Evolutionary conservation across 78 protist genomes (phyloP), one percentile per base, ranked within the genome.

Genomic region (Emiliania huxleyi): DNA sequence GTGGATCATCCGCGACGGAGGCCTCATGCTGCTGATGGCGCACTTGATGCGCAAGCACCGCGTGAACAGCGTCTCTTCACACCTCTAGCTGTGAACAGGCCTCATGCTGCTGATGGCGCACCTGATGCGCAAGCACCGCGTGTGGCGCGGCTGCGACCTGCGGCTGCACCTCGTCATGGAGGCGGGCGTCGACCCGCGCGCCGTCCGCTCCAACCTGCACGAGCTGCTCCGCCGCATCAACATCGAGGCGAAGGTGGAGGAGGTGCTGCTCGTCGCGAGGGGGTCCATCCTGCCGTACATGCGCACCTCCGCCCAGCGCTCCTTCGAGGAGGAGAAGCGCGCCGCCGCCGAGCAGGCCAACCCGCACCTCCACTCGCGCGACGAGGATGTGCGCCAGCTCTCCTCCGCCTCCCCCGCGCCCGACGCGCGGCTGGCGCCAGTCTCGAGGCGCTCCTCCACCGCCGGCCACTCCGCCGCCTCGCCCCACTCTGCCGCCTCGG

Each of bases 1-100:
- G 93, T 91, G 93, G 93, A 22, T 91, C 21, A 29, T 25, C 45
- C 87, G 37, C 37, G 93, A 91, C 40, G 93, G 93, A 3, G 93
- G 93, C 1, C 75, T 81, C 19, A 69, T 91, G 35, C 40, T 49
- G 33, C 93, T 91, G 37, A 29, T 71, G 40, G 0, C 81, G 21
- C 26, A 38, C 81, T 0, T 91, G 40, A 62, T 91, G 40, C 43
- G 33, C n/a, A 38, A 44, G 88, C 46, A 44, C 25, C 1, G 19
- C 38, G 45, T 29, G 45, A 71, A 87, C 90, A 1, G 37, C n/a
- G 21, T 26, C 35, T 91, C n/a, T n/a, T n/a, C n/a, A n/a, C n/a
- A n/a, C n/a, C n/a, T n/a, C n/a, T n/a, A n/a, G n/a, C n/a, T n/a
- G n/a, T n/a, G n/a, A n/a, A n/a, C n/a, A n/a, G n/a, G n/a, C n/a